Conservation (phyloP, 2,329 filamentous ascomycete species). For the Aspergillus phoenicis region DNA sequence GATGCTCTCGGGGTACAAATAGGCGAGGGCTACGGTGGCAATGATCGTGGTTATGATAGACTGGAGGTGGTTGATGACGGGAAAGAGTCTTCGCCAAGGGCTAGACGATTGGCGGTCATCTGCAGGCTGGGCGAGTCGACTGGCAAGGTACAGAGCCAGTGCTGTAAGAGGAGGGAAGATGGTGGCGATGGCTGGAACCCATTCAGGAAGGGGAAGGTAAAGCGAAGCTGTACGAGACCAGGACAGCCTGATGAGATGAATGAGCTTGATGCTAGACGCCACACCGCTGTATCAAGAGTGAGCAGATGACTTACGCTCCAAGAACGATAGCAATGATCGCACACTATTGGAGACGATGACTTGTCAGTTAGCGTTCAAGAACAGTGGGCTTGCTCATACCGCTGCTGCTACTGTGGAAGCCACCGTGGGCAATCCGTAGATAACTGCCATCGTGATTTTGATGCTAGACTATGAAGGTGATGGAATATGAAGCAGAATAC, state of each 20-base stretch:
- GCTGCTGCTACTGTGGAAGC: background rate
- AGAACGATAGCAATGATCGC: constrained; percentile 5
- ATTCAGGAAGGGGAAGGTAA: constrained; percentile 30
- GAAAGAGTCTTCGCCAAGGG: constrained; percentile 8
- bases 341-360: background rate
- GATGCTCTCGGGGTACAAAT: constrained; percentile 30
- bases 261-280: background rate
- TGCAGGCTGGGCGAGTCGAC: constrained; percentile 2
- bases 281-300: background rate
- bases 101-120: background rate
- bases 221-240: constrained; percentile 30
- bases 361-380: background rate
- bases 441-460: background rate
- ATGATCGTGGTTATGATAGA: constrained; percentile 31
- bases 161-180: constrained; percentile 22
- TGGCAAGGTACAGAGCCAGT: constrained; percentile 13
- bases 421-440: background rate
- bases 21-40: constrained; percentile 34
- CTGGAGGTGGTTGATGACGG: constrained; percentile 24
- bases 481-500: background rate
- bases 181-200: constrained; percentile 26
- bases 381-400: background rate
- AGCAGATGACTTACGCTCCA: constrained; percentile 5
- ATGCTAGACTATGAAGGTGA: background rate
- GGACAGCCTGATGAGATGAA: constrained; percentile 24